Conservation (phyloP, 257 asterid genomes). For the Dorcoceras hygrometricum region DNA sequence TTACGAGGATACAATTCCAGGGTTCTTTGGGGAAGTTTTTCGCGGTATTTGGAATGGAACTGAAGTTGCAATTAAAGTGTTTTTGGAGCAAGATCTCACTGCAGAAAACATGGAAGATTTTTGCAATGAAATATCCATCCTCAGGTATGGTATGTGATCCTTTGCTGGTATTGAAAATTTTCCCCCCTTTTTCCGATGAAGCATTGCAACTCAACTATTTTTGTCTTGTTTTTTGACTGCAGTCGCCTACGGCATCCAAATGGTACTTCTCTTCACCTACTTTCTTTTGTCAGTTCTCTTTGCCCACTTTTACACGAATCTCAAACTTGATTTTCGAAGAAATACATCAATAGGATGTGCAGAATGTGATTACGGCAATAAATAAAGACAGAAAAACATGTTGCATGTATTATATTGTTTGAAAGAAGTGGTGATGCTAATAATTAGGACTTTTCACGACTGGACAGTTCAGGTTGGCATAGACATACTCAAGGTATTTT, state of each 20-base stretch:
- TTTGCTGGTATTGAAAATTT: not conserved
- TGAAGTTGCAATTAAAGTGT: conserved; percentile 94
- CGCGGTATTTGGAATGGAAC: conserved; percentile 99
- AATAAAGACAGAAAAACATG: not conserved
- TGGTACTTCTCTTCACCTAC: conserved; percentile 57
- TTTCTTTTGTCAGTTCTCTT: not conserved
- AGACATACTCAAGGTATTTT: not conserved
- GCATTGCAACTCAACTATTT: conserved; percentile 34
- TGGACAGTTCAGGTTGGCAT: not conserved
- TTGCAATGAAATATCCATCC: conserved; percentile 93
- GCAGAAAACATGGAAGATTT: conserved; percentile 99
- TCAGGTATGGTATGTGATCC: conserved; percentile 49
- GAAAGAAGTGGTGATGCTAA: not conserved
- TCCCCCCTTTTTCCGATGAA: conserved; percentile 21
- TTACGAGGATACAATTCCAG: conserved; percentile 34
- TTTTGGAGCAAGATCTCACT: conserved; percentile 97
- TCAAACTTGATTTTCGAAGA: conserved; percentile 13
- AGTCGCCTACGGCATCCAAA: conserved; percentile 99
- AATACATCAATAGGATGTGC: not conserved
- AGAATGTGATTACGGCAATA: not conserved
- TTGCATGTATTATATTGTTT: not conserved
- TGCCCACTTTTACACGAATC: conserved; percentile 17
- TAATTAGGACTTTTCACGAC: not conserved
- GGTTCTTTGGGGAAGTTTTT: conserved; percentile 98
- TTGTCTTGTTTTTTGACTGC: conserved; percentile 38